Conservation (phyloP, 2,329 filamentous ascomycete genomes). For the Sarocladium strictum region DNA sequence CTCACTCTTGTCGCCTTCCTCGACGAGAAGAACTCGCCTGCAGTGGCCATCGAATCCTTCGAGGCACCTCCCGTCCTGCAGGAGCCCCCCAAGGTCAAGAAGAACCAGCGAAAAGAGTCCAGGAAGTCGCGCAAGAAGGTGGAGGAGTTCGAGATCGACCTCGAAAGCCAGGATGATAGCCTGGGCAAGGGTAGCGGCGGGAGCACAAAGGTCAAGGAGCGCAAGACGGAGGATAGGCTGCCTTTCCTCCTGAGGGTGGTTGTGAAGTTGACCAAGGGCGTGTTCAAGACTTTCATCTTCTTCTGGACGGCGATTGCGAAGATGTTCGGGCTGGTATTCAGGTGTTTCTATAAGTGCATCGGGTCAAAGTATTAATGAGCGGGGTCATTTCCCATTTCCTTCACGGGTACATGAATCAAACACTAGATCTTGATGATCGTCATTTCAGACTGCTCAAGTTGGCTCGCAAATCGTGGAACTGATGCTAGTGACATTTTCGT, state of each 20-base stretch:
- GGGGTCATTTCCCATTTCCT: not conserved
- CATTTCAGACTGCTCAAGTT: not conserved
- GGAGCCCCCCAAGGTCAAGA: conserved; percentile 10
- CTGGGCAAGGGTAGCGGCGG: conserved; percentile 21
- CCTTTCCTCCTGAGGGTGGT: conserved; percentile 42
- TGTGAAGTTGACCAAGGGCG: conserved; percentile 44
- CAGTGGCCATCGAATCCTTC: conserved; percentile 43
- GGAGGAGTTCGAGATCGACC: conserved; percentile 54
- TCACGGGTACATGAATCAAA: conserved; percentile 5
- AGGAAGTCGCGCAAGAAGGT: conserved; percentile 24
- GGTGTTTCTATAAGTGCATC: conserved; percentile 47
- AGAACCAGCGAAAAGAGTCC: not conserved
- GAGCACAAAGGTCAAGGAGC: conserved; percentile 31
- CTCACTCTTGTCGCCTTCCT: conserved; percentile 52
- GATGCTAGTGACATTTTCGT: too few species aligned
- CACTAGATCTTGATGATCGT: conserved; percentile 4
- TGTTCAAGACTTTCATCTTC: conserved; percentile 56
- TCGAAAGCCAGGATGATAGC: conserved; percentile 55
- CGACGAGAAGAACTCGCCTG: conserved; percentile 43
- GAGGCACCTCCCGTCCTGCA: conserved; percentile 41
- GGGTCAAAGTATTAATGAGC: conserved; percentile 32
- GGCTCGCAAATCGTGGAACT: too few species aligned
- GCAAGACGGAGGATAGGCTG: conserved; percentile 39
- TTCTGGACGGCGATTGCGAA: conserved; percentile 33
- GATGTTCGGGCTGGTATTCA: conserved; percentile 35